These are phyloP conservation scores for Tuctoria greenei DNA, from an alignment of 176 grass and related monocot species.

Conservation along the genomic window DNA sequence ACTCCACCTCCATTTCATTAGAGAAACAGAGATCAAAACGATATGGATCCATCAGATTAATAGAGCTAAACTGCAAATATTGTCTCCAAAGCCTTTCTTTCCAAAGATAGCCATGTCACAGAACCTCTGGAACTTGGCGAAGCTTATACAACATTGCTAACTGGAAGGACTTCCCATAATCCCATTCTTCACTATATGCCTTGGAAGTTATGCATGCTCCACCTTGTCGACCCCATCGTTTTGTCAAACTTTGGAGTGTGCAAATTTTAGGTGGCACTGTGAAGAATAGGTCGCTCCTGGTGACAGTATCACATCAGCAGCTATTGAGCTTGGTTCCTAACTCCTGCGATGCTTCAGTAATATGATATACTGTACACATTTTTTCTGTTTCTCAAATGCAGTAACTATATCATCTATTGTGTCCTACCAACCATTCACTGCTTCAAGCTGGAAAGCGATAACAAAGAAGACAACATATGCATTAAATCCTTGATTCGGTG, in stretches of 20 bases:
- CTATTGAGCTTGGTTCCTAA: background rate
- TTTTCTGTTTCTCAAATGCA: slow-evolving; percentile 43
- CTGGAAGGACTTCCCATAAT: background rate
- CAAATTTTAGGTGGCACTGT: background rate
- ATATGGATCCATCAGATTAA: background rate
- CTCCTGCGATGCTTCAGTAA: background rate
- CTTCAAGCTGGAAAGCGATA: slow-evolving; percentile 35
- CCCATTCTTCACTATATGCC: background rate
- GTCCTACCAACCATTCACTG: slow-evolving; percentile 32
- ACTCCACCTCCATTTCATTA: too few relatives aligned
- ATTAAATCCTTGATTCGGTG: background rate
- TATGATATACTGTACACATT: slow-evolving; percentile 30
- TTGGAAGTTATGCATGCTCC: background rate
- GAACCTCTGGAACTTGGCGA: background rate
- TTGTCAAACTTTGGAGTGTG: background rate
- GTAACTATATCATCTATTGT: slow-evolving; percentile 38
- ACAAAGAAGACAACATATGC: background rate
- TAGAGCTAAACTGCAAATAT: background rate
- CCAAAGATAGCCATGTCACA: background rate
- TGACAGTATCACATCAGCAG: background rate
- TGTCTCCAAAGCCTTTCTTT: background rate
- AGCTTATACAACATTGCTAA: background rate
- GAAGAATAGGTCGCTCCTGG: background rate
- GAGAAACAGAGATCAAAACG: too few relatives aligned
- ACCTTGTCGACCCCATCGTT: background rate